These are phyloP conservation scores for Fusarium zealandicum DNA, from an alignment of 2,329 filamentous ascomycete species.

Conservation along the genomic window DNA sequence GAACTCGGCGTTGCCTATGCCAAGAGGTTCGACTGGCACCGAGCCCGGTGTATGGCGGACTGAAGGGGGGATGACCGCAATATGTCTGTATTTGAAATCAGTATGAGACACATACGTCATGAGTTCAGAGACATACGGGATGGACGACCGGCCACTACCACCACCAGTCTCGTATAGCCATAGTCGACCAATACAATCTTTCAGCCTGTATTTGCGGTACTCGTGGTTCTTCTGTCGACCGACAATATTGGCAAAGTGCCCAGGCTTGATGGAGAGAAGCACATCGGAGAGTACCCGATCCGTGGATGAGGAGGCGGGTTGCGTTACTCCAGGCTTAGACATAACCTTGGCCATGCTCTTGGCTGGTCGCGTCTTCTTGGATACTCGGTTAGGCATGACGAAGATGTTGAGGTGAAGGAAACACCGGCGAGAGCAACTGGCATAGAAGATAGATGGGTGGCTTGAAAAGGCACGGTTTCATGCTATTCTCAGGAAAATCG, in stretches of 20 bases:
- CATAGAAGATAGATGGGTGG: too few relatives aligned
- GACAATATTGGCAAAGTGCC: conserved; percentile 34
- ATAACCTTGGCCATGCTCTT: not conserved
- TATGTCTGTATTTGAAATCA: conserved; percentile 15
- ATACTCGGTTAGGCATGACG: not conserved
- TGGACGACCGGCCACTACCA: conserved; percentile 24
- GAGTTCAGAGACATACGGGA: conserved; percentile 34
- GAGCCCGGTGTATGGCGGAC: conserved; percentile 22
- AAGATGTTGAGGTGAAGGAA: too few relatives aligned
- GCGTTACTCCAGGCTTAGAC: not conserved
- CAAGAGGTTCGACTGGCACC: conserved; percentile 33
- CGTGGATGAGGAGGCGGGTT: not conserved
- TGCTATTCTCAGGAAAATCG: too few relatives aligned
- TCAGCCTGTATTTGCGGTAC: conserved; percentile 39
- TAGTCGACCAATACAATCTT: conserved; percentile 32
- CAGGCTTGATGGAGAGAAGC: conserved; percentile 34
- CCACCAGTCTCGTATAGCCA: conserved; percentile 40
- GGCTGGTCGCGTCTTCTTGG: not conserved
- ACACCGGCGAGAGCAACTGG: too few relatives aligned
- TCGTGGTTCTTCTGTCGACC: conserved; percentile 39
- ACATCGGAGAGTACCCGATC: conserved; percentile 29
- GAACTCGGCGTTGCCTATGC: conserved; percentile 43
- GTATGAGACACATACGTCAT: too few relatives aligned
- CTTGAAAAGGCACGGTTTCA: too few relatives aligned
- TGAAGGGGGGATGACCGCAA: conserved; percentile 16